A percentile compares a stretch with the other conserved stretches of the same genome.
Conservation (phyloP, 352 stramenopile genomes). For the Phytophthora nicotianae region DNA sequence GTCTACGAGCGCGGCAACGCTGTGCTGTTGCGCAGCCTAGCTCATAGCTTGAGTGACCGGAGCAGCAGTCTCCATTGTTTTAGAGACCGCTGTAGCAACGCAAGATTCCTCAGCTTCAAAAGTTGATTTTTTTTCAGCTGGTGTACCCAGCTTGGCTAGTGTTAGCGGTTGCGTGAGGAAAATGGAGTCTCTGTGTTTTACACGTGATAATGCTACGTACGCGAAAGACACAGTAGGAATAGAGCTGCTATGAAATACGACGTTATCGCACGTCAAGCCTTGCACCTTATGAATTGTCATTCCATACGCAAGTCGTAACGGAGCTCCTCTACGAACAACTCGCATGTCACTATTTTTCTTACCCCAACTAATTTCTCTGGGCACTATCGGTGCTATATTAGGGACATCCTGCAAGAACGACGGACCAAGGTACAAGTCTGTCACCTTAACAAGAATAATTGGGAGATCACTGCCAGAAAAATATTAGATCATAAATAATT, state of each 20-base stretch:
- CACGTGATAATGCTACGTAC: neutral
- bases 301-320: slow-evolving; percentile 6
- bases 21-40: too few species aligned
- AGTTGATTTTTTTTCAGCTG: neutral
- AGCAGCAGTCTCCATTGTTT: neutral
- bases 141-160: neutral
- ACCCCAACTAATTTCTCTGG: neutral
- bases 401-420: neutral
- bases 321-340: slow-evolving; percentile 3
- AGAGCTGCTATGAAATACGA: slow-evolving; percentile 4
- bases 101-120: neutral
- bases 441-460: neutral
- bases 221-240: slow-evolving; percentile 4
- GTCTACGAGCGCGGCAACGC: too few species aligned
- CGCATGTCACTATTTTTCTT: neutral
- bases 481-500: slow-evolving; percentile 5
- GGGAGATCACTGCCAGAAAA: neutral
- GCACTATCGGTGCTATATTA: neutral
- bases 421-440: neutral
- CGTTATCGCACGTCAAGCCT: too few species aligned
- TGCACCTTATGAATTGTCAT: slow-evolving; percentile 18
- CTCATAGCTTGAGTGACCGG: too few species aligned
- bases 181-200: neutral
- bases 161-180: neutral
- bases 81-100: neutral